phyloP scores from a whole-genome alignment of 140 eudicot genomes.

The Erigeron philadelphicus region DNA sequence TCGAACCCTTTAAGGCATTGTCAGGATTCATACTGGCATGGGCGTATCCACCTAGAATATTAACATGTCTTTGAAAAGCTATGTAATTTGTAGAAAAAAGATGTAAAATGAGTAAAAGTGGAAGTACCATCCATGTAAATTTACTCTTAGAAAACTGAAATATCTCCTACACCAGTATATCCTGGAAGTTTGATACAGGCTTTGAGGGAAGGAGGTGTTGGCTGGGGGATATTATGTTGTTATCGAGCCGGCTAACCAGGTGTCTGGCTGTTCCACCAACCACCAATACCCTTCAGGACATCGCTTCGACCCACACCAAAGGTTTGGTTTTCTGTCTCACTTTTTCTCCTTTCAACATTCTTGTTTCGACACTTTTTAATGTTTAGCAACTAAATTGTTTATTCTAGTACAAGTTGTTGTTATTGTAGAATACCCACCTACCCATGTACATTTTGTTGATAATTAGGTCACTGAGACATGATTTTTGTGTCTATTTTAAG shows the following conservation, averaged over 20 bases:
- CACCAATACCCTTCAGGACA: conserved; percentile 29
- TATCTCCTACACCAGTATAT: neutral
- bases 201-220: neutral
- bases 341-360: neutral
- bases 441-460: too few relatives aligned
- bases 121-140: neutral
- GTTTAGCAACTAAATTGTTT: too few relatives aligned
- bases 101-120: neutral
- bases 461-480: too few relatives aligned
- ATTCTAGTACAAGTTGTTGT: too few relatives aligned
- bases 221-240: conserved; percentile 7
- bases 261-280: conserved; percentile 32
- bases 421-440: too few relatives aligned
- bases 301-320: conserved; percentile 32
- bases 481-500: too few relatives aligned
- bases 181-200: neutral
- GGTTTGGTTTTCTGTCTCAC: neutral
- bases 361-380: neutral
- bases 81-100: too few relatives aligned
- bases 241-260: conserved; percentile 34
- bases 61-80: too few relatives aligned
- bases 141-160: neutral
- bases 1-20: too few relatives aligned
- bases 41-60: too few relatives aligned
- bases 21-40: too few relatives aligned